phyloP scores from a whole-genome alignment of 2,329 filamentous ascomycete genomes.

The Aspergillus sp. region DNA sequence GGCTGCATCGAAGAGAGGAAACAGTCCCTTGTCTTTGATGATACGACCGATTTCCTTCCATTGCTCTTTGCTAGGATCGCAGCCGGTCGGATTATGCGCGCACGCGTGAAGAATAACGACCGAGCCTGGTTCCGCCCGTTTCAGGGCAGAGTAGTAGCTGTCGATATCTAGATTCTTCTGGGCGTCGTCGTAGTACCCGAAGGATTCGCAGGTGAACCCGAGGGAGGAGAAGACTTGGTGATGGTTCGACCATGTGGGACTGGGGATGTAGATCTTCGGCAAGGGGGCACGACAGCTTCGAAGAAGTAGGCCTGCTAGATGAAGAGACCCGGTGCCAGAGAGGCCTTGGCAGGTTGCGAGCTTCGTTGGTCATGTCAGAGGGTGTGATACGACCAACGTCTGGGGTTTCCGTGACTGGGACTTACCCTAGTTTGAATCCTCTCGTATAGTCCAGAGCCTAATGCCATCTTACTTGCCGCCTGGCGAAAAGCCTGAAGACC shows the following conservation, averaged over 20 bases:
- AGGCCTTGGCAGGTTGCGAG: constrained; percentile 71
- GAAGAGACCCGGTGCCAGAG: constrained; percentile 68
- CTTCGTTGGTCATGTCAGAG: not conserved
- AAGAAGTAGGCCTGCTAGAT: constrained; percentile 27
- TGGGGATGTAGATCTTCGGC: constrained; percentile 75
- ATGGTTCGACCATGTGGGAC: constrained; percentile 97
- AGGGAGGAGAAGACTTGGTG: constrained; percentile 94
- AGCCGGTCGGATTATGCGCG: constrained; percentile 94
- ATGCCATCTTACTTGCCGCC: constrained; percentile 81
- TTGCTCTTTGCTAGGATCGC: constrained; percentile 86
- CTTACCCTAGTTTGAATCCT: constrained; percentile 15
- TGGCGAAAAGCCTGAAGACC: constrained; percentile 78
- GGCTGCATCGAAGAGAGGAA: constrained; percentile 65
- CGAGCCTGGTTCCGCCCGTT: constrained; percentile 68
- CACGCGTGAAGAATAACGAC: constrained; percentile 90
- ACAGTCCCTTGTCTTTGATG: constrained; percentile 73
- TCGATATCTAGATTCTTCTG: constrained; percentile 23
- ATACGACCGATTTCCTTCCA: constrained; percentile 83
- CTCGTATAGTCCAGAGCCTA: constrained; percentile 55
- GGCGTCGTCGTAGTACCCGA: constrained; percentile 25
- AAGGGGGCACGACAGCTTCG: constrained; percentile 12
- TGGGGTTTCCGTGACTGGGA: not conserved
- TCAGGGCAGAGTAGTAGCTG: constrained; percentile 19
- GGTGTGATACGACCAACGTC: not conserved
- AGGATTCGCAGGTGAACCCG: constrained; percentile 63